Evolutionary conservation across 2,329 filamentous ascomycete species (phyloP), one percentile per base, ranked within the genome.

Genomic region (Aspergillus niger): DNA sequence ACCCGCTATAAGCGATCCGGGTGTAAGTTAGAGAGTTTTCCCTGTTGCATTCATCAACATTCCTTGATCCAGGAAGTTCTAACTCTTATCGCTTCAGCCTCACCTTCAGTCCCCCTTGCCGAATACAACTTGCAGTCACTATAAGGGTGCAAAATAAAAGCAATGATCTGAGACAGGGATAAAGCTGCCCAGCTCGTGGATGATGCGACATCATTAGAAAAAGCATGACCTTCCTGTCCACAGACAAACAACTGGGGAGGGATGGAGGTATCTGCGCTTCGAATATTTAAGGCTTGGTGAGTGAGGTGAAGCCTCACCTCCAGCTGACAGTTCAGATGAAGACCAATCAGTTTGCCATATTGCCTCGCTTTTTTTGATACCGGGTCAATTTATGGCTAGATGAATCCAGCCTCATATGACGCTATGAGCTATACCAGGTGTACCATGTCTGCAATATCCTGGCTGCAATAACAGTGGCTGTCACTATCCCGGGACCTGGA

Each of bases 381-480:
- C 32, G 4, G 5, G 5, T 8, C 15, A 5, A 49, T 28, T 15
- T 32, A 47, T n/a, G 26, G 20, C 28, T 59, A 17, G 28, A 28
- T 38, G 30, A 47, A 55, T 47, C 57, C 60, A 62, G 55, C 55
- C 51, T 54, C 48, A 26, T 32, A 20, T 8, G 43, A 57, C 39
- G 15, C 28, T 28, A 22, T 41, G 32, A 8, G 13, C 24, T n/a
- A 17, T 50, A 36, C 32, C 47, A n/a, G 47, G n/a, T n/a, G 15
- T n/a, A 28, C 47, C 20, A 26, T 32, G 15, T 50, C 47, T 50
- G 47, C 47, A 28, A 11, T 32, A 5, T 10, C 26, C 47, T 32
- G 47, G 24, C 47, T 28, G 32, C 26, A 49, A 30, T 52, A 54
- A 28, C 41, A 43, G 52, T n/a, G 38, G 26, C 56, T 54, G 26